Conservation (phyloP, 192 early-diverging fungal species). For the Helicostylum pulchrum region DNA sequence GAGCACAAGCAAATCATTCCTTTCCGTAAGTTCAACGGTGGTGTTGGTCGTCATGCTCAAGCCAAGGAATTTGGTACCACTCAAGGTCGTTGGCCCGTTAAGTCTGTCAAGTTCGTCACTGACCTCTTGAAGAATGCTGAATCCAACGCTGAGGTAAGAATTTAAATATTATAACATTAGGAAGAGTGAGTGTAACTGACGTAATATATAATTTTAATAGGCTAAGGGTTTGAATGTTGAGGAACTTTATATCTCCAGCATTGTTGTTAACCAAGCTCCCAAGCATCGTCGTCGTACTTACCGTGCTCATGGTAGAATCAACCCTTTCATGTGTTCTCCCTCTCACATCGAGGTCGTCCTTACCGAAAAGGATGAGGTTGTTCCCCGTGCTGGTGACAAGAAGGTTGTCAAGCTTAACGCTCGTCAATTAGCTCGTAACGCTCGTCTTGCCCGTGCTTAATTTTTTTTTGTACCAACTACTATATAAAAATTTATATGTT, state of each 20-base stretch:
- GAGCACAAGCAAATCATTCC: conserved; percentile 94
- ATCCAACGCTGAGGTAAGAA: conserved; percentile 84
- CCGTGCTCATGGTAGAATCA: conserved; percentile 96
- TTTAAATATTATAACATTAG: neutral
- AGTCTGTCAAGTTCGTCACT: conserved; percentile 88
- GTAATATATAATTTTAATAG: conserved; percentile 29
- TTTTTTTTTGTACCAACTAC: neutral
- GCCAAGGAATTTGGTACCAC: conserved; percentile 86
- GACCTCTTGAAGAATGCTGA: conserved; percentile 93
- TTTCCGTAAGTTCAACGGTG: conserved; percentile 92
- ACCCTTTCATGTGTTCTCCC: conserved; percentile 87
- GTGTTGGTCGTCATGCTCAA: conserved; percentile 93
- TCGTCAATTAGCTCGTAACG: conserved; percentile 49
- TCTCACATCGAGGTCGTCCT: conserved; percentile 94
- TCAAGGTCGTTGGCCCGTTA: conserved; percentile 92
- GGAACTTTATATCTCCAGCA: conserved; percentile 84
- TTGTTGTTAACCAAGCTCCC: conserved; percentile 95
- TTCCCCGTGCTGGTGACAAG: conserved; percentile 67
- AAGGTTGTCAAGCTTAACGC: conserved; percentile 41
- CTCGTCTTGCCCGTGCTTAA: conserved; percentile 41
- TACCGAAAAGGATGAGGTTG: conserved; percentile 81
- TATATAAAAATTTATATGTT: too few relatives aligned
- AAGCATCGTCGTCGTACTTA: conserved; percentile 93
- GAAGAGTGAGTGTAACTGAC: neutral
- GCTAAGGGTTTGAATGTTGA: conserved; percentile 87